A percentile compares a stretch with the other conserved stretches of the same genome.
phyloP scores from a whole-genome alignment of 208 protist species.

The Wallacemonas sp. region DNA sequence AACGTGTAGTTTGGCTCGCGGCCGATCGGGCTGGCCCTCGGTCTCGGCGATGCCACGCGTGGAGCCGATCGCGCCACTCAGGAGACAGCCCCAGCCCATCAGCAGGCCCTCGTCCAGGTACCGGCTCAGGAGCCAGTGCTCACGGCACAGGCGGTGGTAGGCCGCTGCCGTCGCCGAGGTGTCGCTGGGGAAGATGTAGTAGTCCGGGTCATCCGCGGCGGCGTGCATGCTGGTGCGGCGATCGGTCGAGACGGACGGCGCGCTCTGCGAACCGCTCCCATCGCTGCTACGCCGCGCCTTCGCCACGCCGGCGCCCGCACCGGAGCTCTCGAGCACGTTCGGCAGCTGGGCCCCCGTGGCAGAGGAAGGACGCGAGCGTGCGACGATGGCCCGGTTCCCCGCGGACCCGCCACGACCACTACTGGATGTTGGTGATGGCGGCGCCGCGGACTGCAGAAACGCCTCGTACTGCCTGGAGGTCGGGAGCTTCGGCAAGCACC shows the following conservation, averaged over 20 bases:
- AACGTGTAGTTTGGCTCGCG: no score
- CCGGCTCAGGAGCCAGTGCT: conserved; percentile 21
- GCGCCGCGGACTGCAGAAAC: neutral
- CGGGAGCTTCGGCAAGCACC: conserved; percentile 57
- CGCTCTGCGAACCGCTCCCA: neutral
- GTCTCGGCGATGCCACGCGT: neutral
- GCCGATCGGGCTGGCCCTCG: no score
- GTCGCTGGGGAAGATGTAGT: conserved; percentile 19
- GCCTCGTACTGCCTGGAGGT: neutral
- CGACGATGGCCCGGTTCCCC: no score
- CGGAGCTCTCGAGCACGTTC: no score
- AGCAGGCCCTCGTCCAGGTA: conserved; percentile 37
- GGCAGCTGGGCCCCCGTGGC: no score
- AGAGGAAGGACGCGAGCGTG: no score
- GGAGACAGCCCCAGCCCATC: conserved; percentile 34
- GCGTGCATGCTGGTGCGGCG: conserved; percentile 4
- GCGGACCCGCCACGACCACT: neutral
- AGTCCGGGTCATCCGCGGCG: conserved; percentile 5
- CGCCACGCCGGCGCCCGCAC: no score
- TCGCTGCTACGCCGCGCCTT: neutral
- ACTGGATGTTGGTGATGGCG: neutral
- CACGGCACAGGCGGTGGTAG: conserved; percentile 10
- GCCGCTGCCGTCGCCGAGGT: neutral
- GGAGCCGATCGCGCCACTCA: conserved; percentile 34
- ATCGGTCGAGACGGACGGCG: neutral